Evolutionary conservation across 306 rosid genomes (phyloP).

Genomic region (Erythrophleum fordii): DNA sequence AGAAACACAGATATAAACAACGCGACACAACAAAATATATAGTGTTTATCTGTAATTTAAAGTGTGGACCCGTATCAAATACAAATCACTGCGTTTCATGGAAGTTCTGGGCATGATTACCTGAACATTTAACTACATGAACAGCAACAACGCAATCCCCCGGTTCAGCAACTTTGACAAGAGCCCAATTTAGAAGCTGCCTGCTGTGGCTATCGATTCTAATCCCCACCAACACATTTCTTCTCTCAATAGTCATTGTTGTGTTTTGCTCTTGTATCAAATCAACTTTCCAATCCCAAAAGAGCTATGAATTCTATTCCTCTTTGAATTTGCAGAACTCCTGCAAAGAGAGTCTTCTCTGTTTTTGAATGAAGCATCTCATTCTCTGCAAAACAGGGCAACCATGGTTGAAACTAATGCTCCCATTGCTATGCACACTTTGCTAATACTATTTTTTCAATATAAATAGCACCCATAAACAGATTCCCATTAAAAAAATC

Average conservation of each 20-base stretch:
- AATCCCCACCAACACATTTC: conserved; percentile 78
- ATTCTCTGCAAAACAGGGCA: conserved; percentile 51
- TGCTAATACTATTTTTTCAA: conserved; percentile 25
- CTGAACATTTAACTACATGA: conserved; percentile 68
- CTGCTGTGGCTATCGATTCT: conserved; percentile 62
- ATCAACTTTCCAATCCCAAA: conserved; percentile 36
- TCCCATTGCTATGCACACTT: conserved; percentile 12
- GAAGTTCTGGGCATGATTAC: conserved; percentile 36
- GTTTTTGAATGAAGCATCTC: conserved; percentile 42
- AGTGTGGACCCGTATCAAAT: neutral
- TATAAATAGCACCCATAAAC: conserved; percentile 38
- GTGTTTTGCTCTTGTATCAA: conserved; percentile 13
- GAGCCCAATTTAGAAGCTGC: conserved; percentile 86
- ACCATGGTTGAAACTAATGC: conserved; percentile 44
- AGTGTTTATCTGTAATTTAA: neutral
- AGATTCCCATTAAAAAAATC: conserved; percentile 1
- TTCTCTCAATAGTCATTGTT: conserved; percentile 64
- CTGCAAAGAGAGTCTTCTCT: conserved; percentile 34
- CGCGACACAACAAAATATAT: too few relatives aligned
- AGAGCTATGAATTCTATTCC: conserved; percentile 25
- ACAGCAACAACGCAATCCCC: conserved; percentile 83
- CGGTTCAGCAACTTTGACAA: conserved; percentile 78
- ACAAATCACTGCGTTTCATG: neutral
- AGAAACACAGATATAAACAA: too few relatives aligned
- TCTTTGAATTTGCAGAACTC: conserved; percentile 31